Base-by-base conservation (phyloP, 306 rosid species). In the Hippophae tibetana region DNA sequence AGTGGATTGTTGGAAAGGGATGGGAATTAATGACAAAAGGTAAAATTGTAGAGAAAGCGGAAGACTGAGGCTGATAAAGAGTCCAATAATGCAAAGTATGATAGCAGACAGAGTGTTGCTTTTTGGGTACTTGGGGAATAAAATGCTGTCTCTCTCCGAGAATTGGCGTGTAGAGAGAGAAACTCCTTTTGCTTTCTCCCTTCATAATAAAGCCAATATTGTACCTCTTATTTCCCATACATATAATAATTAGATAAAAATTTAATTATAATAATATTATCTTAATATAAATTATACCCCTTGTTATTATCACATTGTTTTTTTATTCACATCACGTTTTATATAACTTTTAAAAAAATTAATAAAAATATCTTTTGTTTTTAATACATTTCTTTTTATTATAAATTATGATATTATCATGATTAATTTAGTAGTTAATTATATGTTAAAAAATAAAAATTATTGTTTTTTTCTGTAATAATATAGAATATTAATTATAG, bases 61-160 rank as follows among this genome's bases (percentile, higher is more conserved):
- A 57, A 66, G 68, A 64, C 57, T 11, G 72, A 56, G 54, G 71
- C 45, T 47, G 72, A 76, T 66, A 82, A 69, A 74, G 52, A 31
- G 13, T 56, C 70, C 81, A 82, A 84, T 82, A 80, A 86, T 84
- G 81, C 82, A 61, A 47, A 62, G 75, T 57, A 74, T 80, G 84
- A 85, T 82, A 82, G 90, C 81, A 84, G 97, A 90, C 89, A 84
- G 77, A 73, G 75, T 41, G 61, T 71, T 90, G 84, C 94, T 81
- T 90, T 87, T 90, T 78, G 89, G 84, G 92, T 82, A 85, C 96
- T 83, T 82, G 81, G 78, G 76, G 97, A 86, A 90, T 84, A 80
- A 86, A 82, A 76, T 78, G 84, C 72, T 76, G 93, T 84, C 85
- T 74, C 87, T 84, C 89, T 62, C 62, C 79, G 70, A 81, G 89